Percentiles rank a stretch among this genome's conserved stretches.
These are phyloP conservation scores for Ascosphaera pollenicola DNA, from an alignment of 2,329 filamentous ascomycete species.

Conservation along the genomic window DNA sequence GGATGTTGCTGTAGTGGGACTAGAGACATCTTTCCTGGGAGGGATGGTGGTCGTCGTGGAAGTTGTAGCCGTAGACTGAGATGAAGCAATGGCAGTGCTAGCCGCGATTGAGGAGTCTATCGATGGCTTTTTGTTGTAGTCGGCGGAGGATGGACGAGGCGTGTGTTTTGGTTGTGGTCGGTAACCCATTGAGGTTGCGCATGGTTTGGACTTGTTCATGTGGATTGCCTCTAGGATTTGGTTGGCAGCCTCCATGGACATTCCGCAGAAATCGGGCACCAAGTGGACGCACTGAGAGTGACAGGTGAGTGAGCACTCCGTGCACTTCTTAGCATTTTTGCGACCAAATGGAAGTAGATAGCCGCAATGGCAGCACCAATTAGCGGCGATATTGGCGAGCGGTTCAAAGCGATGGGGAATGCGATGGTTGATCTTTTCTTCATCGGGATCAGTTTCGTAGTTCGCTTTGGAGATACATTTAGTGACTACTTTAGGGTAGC, in stretches of 20 bases:
- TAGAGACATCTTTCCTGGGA: conserved; percentile 20
- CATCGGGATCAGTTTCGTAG: conserved; percentile 91
- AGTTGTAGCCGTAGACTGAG: conserved; percentile 21
- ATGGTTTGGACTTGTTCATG: not conserved
- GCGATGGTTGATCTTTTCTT: conserved; percentile 98
- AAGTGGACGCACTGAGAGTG: conserved; percentile 84
- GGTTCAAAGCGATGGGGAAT: conserved; percentile 93
- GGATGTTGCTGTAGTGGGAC: conserved; percentile 27
- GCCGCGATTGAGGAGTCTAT: conserved; percentile 20
- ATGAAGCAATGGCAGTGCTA: conserved; percentile 21
- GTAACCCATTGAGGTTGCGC: no score
- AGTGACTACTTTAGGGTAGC: conserved; percentile 87
- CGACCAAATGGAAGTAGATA: conserved; percentile 88
- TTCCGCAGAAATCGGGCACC: conserved; percentile 95
- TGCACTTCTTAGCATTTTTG: conserved; percentile 84
- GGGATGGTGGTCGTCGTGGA: conserved; percentile 2
- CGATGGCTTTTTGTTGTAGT: conserved; percentile 16
- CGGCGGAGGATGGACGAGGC: conserved; percentile 2
- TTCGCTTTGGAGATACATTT: conserved; percentile 99
- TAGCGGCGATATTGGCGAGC: conserved; percentile 95
- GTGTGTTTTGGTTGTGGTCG: not conserved
- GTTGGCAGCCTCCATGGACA: conserved; percentile 96
- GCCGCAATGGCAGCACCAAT: conserved; percentile 98
- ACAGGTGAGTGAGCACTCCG: conserved; percentile 78
- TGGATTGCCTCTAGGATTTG: conserved; percentile 66